Evolutionary conservation across 2,329 filamentous ascomycete species (phyloP), one percentile per base, ranked within the genome.

Genomic region (Tothia fuscella): DNA sequence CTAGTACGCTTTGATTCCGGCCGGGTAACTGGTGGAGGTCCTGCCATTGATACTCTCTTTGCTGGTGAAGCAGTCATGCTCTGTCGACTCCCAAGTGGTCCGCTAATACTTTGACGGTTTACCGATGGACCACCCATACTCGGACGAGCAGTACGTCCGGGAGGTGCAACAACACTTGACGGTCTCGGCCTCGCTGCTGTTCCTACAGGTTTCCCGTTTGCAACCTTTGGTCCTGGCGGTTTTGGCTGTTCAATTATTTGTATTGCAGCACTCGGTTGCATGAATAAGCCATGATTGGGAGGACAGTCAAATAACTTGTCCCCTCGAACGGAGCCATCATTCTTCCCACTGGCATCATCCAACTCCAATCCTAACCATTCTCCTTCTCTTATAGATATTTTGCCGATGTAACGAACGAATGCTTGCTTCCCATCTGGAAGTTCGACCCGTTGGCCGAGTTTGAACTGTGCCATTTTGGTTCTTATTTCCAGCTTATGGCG

Each of bases 311-410:
- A 96, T 58, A 96, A 96, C 16, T 85, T 71, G 56, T 85, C 75
- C 47, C 86, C 88, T 59, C 89, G 76, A 35, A 96, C 85, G 42
- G 82, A 81, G 49, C 89, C 89, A 70, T 96, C 86, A 53, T 96
- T 96, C 67, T 96, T 96, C 24, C 91, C 89, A 16, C 73, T 76
- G 41, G 79, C 69, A 35, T 85, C 81, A 40, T 86, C 78, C 43
- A 96, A 74, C 66, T 94, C 88, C 46, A 96, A 75, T 49, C 89
- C 89, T 45, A 95, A 70, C 86, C 88, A 96, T 47, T 83, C 78
- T 48, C 88, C 89, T 5, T 72, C 67, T 44, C 86, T 78, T 62
- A 96, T 94, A 52, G 74, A 67, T 28, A 89, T 86, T 42, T 72
- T 67, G 53, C 91, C 91, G 46, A 85, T 68, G 62, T 84, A 98